Percentiles rank a stretch among this genome's conserved stretches.
Evolutionary conservation across 2,329 filamentous ascomycete species (phyloP).

Genomic region (Geosmithia putterillii): DNA sequence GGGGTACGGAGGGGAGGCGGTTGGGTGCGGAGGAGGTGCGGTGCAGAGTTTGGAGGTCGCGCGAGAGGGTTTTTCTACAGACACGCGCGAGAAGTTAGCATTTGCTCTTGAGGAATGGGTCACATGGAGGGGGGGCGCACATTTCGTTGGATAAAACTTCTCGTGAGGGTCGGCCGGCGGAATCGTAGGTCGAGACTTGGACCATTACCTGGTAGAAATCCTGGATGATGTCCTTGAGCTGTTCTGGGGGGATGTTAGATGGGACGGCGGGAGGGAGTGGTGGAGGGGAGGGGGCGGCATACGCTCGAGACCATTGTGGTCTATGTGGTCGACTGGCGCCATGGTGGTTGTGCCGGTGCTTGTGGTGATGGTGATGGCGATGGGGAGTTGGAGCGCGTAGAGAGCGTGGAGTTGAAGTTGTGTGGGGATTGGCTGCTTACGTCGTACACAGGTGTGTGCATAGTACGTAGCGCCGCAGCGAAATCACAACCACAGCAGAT

Average conservation of each 20-base stretch:
- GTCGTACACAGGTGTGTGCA: too few species aligned
- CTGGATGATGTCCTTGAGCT: conserved; percentile 50
- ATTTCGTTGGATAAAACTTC: conserved; percentile 45
- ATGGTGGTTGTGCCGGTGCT: conserved; percentile 11
- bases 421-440: too few species aligned
- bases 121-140: too few species aligned
- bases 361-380: background rate
- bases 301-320: conserved; percentile 27
- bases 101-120: conserved; percentile 1
- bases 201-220: conserved; percentile 53
- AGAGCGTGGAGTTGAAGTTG: background rate
- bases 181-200: conserved; percentile 49
- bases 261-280: background rate
- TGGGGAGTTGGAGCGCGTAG: background rate
- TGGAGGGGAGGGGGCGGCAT: conserved; percentile 4
- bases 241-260: conserved; percentile 24
- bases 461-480: too few species aligned
- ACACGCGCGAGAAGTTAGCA: background rate
- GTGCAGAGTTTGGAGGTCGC: conserved; percentile 24
- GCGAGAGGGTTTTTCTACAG: conserved; percentile 24
- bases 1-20: conserved; percentile 41
- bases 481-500: too few species aligned
- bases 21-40: conserved; percentile 24
- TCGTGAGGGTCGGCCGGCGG: conserved; percentile 33
- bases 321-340: conserved; percentile 26